phyloP scores from a whole-genome alignment of 192 early-diverging fungal species.

The Thoreauomyces humboldtii region DNA sequence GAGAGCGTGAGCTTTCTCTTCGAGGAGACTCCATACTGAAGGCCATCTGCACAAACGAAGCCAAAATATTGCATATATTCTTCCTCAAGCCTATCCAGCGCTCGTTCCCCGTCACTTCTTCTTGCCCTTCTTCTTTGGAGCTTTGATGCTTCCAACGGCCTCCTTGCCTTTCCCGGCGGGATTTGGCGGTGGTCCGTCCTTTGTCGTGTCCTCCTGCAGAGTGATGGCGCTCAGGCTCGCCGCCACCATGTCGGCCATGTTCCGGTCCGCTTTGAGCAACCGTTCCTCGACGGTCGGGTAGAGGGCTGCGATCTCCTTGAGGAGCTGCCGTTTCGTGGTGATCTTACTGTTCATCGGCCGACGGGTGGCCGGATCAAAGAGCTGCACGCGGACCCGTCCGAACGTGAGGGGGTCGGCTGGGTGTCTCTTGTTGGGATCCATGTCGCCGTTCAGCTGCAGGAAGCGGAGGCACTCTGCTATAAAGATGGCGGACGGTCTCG shows the following conservation, averaged over 20 bases:
- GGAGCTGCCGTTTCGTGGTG: constrained; percentile 25
- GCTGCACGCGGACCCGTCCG: constrained; percentile 36
- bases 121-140: no score
- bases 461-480: constrained; percentile 32
- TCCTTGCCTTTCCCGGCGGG: no score
- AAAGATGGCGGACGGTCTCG: constrained; percentile 34
- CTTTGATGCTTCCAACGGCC: no score
- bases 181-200: no score
- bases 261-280: constrained; percentile 30
- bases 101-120: no score
- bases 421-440: constrained; percentile 43
- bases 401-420: constrained; percentile 44
- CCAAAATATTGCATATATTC: background rate
- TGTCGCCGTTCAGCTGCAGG: constrained; percentile 22
- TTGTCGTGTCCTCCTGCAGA: no score
- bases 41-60: background rate
- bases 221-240: constrained; percentile 36
- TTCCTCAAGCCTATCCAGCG: background rate
- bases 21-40: constrained; percentile 33
- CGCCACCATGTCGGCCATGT: constrained; percentile 16
- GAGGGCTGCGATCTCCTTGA: constrained; percentile 27
- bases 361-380: constrained; percentile 8
- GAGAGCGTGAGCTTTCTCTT: constrained; percentile 92
- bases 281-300: constrained; percentile 18
- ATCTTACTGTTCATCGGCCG: constrained; percentile 23